These are phyloP conservation scores for Cucumis hystrix DNA, from an alignment of 306 rosid genomes.

Conservation along the genomic window DNA sequence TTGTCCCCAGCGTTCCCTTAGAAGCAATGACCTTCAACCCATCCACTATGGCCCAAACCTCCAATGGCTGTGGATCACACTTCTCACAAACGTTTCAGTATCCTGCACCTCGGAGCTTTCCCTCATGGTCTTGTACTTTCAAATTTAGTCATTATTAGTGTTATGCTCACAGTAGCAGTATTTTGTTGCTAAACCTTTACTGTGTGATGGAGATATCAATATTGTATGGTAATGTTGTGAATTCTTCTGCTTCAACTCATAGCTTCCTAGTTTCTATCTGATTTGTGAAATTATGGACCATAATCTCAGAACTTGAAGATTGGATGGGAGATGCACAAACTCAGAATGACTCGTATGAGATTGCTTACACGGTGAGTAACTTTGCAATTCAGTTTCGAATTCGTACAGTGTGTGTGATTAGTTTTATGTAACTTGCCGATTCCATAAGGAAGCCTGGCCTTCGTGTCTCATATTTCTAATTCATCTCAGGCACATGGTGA, in stretches of 20 bases:
- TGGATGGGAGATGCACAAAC: slow-evolving; percentile 19
- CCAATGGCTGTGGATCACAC: no score
- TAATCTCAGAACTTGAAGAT: slow-evolving; percentile 16
- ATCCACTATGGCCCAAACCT: no score
- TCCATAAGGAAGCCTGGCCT: background rate
- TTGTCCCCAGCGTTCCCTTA: no score
- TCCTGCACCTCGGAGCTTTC: no score
- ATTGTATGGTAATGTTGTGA: background rate
- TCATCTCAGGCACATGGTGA: slow-evolving; percentile 28
- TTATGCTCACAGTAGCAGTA: background rate
- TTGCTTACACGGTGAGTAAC: slow-evolving; percentile 19
- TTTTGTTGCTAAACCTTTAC: background rate
- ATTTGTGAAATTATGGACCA: background rate
- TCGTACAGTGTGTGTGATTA: background rate
- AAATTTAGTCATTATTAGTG: no score
- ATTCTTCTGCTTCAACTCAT: background rate
- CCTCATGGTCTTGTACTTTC: no score
- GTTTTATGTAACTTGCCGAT: background rate
- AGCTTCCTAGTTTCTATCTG: background rate
- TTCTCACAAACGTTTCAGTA: no score
- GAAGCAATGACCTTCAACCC: no score
- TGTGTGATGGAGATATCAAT: background rate
- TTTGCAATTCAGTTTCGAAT: background rate
- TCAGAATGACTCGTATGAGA: slow-evolving; percentile 13
- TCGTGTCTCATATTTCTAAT: slow-evolving; percentile 12